phyloP scores from a whole-genome alignment of 306 rosid genomes.

The Trifolium dubium region DNA sequence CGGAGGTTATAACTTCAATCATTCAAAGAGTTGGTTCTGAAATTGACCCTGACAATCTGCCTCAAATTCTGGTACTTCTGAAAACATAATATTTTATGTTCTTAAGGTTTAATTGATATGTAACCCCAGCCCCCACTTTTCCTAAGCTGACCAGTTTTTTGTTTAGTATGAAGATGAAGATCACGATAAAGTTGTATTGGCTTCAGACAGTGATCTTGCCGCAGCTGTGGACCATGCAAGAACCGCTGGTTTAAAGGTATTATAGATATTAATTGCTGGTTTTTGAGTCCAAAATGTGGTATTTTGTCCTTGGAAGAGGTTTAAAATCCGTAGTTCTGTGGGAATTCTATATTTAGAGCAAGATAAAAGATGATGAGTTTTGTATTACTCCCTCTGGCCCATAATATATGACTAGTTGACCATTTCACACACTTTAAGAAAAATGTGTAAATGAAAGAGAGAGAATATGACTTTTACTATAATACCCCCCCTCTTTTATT shows the following conservation, averaged over 20 bases:
- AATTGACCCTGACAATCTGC: constrained; percentile 83
- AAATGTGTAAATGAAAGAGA: no score
- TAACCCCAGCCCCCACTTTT: constrained; percentile 21
- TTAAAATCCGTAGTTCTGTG: constrained; percentile 27
- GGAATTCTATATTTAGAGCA: constrained; percentile 26
- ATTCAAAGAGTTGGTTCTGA: constrained; percentile 93
- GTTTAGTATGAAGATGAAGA: constrained; percentile 96
- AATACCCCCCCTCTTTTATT: no score
- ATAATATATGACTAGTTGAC: no score
- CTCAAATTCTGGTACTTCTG: constrained; percentile 84
- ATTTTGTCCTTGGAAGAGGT: background rate
- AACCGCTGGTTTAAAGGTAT: constrained; percentile 91
- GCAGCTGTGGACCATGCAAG: constrained; percentile 96
- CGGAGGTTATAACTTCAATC: constrained; percentile 82
- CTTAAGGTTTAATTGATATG: constrained; percentile 11
- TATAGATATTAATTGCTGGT: constrained; percentile 22
- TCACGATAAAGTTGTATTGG: constrained; percentile 86
- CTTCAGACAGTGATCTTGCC: constrained; percentile 87
- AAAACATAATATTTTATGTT: constrained; percentile 28
- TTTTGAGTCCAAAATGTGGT: background rate
- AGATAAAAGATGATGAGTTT: background rate
- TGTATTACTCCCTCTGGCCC: no score
- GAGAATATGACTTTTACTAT: no score
- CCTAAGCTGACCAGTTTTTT: constrained; percentile 32
- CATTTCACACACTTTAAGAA: no score